Percentiles rank a stretch among this genome's conserved stretches.
Conservation (phyloP, 805 yeast species). For the Schizosaccharomyces osmophilus region DNA sequence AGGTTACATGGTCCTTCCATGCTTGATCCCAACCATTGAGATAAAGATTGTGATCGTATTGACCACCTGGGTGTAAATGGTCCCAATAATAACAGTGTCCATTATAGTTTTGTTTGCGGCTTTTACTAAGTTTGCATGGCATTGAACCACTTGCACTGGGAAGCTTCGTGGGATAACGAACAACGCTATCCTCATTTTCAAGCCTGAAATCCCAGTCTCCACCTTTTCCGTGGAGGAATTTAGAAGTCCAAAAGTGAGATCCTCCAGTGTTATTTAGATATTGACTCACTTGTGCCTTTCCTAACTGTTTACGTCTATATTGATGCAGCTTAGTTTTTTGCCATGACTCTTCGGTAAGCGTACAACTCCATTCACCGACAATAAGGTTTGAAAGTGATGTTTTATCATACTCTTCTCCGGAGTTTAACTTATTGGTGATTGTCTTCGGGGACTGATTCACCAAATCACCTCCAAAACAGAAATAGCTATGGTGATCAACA, state of each 20-base stretch:
- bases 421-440: constrained; percentile 34
- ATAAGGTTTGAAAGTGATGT: constrained; percentile 31
- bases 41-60: not conserved
- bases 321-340: constrained; percentile 19
- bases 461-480: constrained; percentile 47
- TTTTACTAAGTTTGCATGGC: not conserved
- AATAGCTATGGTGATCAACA: constrained; percentile 63
- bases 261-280: constrained; percentile 23
- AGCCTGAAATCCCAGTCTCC: constrained; percentile 91
- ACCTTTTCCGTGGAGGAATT: constrained; percentile 70
- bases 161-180: not conserved
- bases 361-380: constrained; percentile 83
- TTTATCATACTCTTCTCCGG: constrained; percentile 19
- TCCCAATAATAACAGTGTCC: not conserved
- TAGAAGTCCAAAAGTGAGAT: constrained; percentile 71
- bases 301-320: constrained; percentile 34
- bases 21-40: not conserved
- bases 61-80: not conserved
- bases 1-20: not conserved
- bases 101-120: not conserved
- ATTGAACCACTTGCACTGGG: not conserved
- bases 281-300: constrained; percentile 24
- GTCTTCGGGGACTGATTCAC: constrained; percentile 50
- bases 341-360: constrained; percentile 60
- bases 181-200: constrained; percentile 24